Evolutionary conservation across 208 protist genomes (phyloP).

Genomic region (Acanthamoeba lugdunensis): DNA sequence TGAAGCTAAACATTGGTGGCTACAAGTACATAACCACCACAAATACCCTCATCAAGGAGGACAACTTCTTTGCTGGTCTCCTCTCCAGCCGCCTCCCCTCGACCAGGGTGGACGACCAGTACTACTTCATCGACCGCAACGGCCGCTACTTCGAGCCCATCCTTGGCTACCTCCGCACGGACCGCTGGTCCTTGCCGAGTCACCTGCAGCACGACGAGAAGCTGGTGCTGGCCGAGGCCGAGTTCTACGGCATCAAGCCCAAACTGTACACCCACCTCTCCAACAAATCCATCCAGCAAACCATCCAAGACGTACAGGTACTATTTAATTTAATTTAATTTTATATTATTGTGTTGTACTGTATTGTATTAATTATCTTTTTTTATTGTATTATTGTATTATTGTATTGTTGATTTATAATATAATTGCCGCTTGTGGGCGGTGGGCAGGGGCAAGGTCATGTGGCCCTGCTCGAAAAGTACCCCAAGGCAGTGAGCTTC

Average conservation of each 20-base stretch:
- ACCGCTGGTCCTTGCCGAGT: background rate
- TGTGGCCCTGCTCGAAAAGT: background rate
- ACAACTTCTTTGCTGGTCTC: background rate
- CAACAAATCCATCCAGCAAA: no score
- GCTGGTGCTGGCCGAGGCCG: background rate
- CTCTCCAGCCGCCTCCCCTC: background rate
- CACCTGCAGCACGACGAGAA: background rate
- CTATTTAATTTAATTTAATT: no score
- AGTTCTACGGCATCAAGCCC: no score
- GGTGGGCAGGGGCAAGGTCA: background rate
- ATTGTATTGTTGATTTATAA: no score
- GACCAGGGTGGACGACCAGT: background rate
- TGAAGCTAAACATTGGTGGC: constrained; percentile 3
- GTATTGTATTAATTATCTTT: no score
- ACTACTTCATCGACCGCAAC: constrained; percentile 35
- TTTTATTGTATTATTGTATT: no score
- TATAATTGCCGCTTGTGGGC: no score
- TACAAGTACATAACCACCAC: background rate
- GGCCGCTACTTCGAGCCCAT: background rate
- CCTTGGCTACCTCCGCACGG: constrained; percentile 9
- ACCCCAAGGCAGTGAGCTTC: background rate
- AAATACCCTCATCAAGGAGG: background rate
- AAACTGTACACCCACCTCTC: no score
- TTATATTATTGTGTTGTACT: no score
- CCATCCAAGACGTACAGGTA: no score